Base-by-base conservation (phyloP, 768 basidiomycete species). In the Russula emetica region DNA sequence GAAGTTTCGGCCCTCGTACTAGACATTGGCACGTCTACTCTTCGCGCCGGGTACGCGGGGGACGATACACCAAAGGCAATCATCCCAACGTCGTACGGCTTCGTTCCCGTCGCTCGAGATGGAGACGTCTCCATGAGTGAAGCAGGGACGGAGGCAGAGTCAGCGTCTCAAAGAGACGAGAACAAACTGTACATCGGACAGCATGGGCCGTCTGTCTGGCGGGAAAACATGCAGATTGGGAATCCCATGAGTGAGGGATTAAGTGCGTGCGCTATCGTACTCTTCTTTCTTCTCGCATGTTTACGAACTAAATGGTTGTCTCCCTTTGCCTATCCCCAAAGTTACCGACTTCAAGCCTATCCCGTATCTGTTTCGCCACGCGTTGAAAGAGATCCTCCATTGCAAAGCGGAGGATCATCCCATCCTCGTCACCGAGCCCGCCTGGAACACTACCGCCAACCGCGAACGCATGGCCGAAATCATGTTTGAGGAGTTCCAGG, bases 1-100 rank as follows among this genome's bases (percentile, higher is more conserved):
- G 95, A 98, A 78, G 94, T 98, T n/a, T 90, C 94, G 40, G 97
- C 96, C 34, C 79, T 98, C 58, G 97, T 98, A 26, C 78, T 99
- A 42, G 97, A 99, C 78, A 89, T 98, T 72, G 97, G 97, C 32
- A 80, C 90, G 13, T 88, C 90, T 28, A 89, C 93, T 10, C 78
- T 95, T 59, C 87, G 97, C 72, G 93, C 94, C 13, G 97, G 97
- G 58, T 97, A 98, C 74, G 96, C 97, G 13, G 97, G 97, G 52
- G 96, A 98, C 76, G 97, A 98, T 71, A 84, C 90, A 13, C 97
- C 97, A 20, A 92, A 93, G 75, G 89, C 91, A 20, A 86, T 98
- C 66, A 85, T 96, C 67, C 90, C 97, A 9, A 90, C 94, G 3
- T 81, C 85, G 50, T 98, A 93, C 75, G 95, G 95, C 36, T 94